Evolutionary conservation across 495 filamentous ascomycete species (phyloP), one percentile per base, ranked within the genome.

Genomic region (Penicillium roqueforti): DNA sequence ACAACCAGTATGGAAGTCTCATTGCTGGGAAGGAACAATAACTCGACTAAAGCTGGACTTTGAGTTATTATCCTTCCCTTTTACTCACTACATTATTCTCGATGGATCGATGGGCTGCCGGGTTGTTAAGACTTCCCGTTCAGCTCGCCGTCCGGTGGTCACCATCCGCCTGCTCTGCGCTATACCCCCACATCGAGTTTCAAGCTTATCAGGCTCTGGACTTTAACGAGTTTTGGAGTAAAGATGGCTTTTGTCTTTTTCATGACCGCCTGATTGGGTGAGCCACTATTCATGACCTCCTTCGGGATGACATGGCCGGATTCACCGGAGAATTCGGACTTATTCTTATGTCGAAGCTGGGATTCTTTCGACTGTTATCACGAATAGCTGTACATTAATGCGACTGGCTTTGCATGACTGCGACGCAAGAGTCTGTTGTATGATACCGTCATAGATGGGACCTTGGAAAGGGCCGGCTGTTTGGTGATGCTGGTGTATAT

Each of bases 1-100:
- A 77, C 50, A 77, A 76, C 37, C 63, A 69, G 43, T 76, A 67
- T 44, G 75, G 75, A 0, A 68, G 67, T 20, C 51, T 76, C 23
- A 57, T 75, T 37, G 67, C 66, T 45, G 74, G 74, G n/a, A 76
- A 70, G 47, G 74, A 65, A 19, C 39, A 58, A 16, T 29, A 45
- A 45, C 7, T 14, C 37, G 20, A 50, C 3, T 52, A 37, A 19
- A 22, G 18, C 9, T 19, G 10, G 20, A 31, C 26, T 36, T 36
- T 10, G 13, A 10, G 20, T 48, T 20, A 22, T 5, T 20, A 20
- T 34, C n/a, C 4, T 22, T 28, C 22, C 1, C 32, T 20, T 16
- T 20, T 25, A 3, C 13, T 13, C 13, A n/a, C 13, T 18, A 10
- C 3, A 28, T 18, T 14, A 26, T 44, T 26, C 23, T 26, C 23